These are phyloP conservation scores for Nissolia schottii DNA, from an alignment of 306 rosid species.

Conservation along the genomic window DNA sequence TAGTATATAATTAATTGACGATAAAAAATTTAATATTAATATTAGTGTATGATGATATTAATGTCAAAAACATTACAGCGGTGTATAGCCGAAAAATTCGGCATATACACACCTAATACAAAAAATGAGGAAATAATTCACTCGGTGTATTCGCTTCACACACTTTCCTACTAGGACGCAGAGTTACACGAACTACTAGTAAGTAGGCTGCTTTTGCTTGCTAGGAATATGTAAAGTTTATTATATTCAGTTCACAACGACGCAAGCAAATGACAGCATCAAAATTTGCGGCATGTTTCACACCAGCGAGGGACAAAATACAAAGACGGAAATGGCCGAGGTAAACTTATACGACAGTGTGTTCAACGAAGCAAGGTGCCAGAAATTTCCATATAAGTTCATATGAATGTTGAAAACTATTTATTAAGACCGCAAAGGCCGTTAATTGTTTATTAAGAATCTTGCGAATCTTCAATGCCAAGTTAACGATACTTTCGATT, in stretches of 20 bases:
- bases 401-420: neutral
- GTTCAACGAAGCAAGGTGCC: neutral
- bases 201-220: neutral
- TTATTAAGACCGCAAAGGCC: neutral
- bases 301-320: neutral
- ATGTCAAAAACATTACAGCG: neutral
- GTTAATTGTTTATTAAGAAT: too few species aligned
- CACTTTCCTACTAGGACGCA: neutral
- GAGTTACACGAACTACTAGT: neutral
- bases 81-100: too few species aligned
- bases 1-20: too few species aligned
- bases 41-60: too few species aligned
- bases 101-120: neutral
- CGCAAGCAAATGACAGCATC: neutral
- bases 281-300: slow-evolving; percentile 20
- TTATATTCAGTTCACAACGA: neutral
- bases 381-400: neutral
- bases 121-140: neutral
- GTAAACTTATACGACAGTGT: neutral
- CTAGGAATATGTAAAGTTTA: too few species aligned
- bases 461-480: neutral
- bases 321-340: neutral
- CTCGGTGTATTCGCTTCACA: neutral
- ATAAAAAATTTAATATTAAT: too few species aligned
- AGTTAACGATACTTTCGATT: neutral